A percentile compares a stretch with the other conserved stretches of the same genome.
These are phyloP conservation scores for Aotearoamyces nothofagi DNA, from an alignment of 2,329 filamentous ascomycete species.

Conservation along the genomic window DNA sequence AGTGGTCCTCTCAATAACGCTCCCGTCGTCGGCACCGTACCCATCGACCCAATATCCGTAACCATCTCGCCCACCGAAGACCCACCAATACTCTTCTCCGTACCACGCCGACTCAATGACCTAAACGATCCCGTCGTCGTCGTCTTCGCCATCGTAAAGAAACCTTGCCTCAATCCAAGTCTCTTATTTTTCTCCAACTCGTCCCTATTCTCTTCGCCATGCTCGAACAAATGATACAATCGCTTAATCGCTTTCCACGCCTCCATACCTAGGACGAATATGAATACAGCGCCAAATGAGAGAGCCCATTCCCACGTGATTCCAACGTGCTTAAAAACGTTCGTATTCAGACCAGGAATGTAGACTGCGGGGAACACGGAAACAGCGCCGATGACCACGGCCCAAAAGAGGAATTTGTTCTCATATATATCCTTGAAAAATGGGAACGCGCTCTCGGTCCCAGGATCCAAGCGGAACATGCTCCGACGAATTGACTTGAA, in stretches of 20 bases:
- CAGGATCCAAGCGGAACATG: constrained; percentile 39
- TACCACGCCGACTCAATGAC: background rate
- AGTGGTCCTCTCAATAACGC: no score
- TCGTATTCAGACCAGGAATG: constrained; percentile 47
- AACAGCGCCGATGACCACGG: constrained; percentile 34
- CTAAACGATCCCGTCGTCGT: constrained; percentile 6
- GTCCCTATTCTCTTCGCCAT: constrained; percentile 13
- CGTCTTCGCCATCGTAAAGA: constrained; percentile 14
- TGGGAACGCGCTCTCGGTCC: constrained; percentile 20
- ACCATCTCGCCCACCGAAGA: no score
- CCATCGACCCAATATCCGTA: no score
- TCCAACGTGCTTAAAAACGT: constrained; percentile 44
- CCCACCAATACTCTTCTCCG: no score
- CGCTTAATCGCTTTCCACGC: constrained; percentile 48
- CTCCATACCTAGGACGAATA: constrained; percentile 47
- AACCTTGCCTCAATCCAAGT: constrained; percentile 12
- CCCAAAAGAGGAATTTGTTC: constrained; percentile 46
- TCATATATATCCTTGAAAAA: constrained; percentile 29
- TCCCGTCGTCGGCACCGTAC: no score
- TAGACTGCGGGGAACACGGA: constrained; percentile 44
- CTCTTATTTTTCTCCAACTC: constrained; percentile 4
- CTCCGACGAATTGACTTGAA: constrained; percentile 40
- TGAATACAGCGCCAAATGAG: constrained; percentile 35
- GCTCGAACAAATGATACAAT: constrained; percentile 13
- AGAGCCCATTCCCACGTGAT: constrained; percentile 53